Base-by-base conservation (phyloP, 129 eudicot genomes). In the Chrysanthemum makinoi region DNA sequence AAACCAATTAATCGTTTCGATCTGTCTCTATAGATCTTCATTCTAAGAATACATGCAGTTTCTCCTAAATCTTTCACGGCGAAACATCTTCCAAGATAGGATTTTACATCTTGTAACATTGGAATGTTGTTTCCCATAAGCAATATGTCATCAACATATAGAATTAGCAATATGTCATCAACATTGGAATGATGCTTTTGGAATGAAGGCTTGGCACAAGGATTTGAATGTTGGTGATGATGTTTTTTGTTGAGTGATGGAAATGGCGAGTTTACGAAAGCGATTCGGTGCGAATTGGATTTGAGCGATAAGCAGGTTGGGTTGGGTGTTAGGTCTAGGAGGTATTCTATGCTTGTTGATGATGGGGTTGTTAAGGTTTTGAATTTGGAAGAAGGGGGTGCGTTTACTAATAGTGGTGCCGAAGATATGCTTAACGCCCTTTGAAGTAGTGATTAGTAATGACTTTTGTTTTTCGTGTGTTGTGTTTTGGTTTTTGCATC, bases 321-420 rank as follows among this genome's bases (percentile, higher is more conserved):
- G 9, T 46, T 91, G 6, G 95, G 95, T 5, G 90, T 91, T 10
- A 75, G 91, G 82, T 87, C 91, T 0, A 87, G 87, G 79, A 83
- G 97, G 78, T 91, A 88, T 55, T 77, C 97, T 0, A 83, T 91
- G 97, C 80, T 85, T 53, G 97, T 86, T 3, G 97, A 86, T 15
- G 88, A 91, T 68, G 96, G 96, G 2, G 80, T 86, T 67, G 97
- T 88, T 3, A 88, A 91, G 76, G 83, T 91, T 9, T 71, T 91
- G 81, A 86, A 91, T 77, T 72, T 91, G 86, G 98, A 91, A 79
- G 91, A 88, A 33, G 98, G 96, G 3, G 98, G 96, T 0, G 91
- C 96, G 33, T 91, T 88, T 20, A 91, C 91, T 33, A 83, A 75
- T 9, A 91, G 98, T 75, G 81, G 98, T 65, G 98, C 98, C 33